Evolutionary conservation across 768 basidiomycete genomes (phyloP).

Genomic region (Amanita exitialis): DNA sequence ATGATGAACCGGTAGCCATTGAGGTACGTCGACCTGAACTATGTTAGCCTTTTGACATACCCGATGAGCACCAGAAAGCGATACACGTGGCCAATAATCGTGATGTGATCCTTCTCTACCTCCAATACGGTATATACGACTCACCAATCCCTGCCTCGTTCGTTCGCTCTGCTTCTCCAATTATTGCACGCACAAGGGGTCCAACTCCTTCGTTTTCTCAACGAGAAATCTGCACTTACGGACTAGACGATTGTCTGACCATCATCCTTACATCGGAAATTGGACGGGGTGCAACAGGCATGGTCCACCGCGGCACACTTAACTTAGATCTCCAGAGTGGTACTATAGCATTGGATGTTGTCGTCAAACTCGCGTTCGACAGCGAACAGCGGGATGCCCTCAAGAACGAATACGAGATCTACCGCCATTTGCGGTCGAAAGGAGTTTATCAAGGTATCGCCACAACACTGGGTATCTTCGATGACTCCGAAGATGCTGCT

Average conservation of each 20-base stretch:
- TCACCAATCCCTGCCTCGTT: conserved; percentile 7
- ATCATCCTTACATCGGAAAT: conserved; percentile 12
- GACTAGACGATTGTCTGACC: conserved; percentile 10
- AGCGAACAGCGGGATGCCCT: conserved; percentile 11
- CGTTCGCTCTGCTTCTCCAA: conserved; percentile 7
- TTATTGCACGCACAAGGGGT: conserved; percentile 2
- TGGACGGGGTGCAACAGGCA: conserved; percentile 12
- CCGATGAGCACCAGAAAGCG: conserved; percentile 3
- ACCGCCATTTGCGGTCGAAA: conserved; percentile 10
- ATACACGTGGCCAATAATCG: not conserved
- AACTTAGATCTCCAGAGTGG: conserved; percentile 7
- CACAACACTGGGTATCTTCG: conserved; percentile 9
- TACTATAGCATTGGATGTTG: conserved; percentile 9
- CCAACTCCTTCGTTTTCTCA: conserved; percentile 7
- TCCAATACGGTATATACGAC: conserved; percentile 7
- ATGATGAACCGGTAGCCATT: conserved; percentile 4
- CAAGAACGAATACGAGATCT: conserved; percentile 10
- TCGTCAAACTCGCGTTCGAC: conserved; percentile 11
- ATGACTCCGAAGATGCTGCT: conserved; percentile 11
- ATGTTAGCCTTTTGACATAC: conserved; percentile 6
- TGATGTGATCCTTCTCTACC: conserved; percentile 8
- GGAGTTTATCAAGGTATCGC: conserved; percentile 10
- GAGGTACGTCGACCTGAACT: conserved; percentile 6
- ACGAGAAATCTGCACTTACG: conserved; percentile 7
- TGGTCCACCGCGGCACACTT: conserved; percentile 12